Evolutionary conservation across 805 yeast genomes (phyloP).

Genomic region (Clavispora carvajalis): DNA sequence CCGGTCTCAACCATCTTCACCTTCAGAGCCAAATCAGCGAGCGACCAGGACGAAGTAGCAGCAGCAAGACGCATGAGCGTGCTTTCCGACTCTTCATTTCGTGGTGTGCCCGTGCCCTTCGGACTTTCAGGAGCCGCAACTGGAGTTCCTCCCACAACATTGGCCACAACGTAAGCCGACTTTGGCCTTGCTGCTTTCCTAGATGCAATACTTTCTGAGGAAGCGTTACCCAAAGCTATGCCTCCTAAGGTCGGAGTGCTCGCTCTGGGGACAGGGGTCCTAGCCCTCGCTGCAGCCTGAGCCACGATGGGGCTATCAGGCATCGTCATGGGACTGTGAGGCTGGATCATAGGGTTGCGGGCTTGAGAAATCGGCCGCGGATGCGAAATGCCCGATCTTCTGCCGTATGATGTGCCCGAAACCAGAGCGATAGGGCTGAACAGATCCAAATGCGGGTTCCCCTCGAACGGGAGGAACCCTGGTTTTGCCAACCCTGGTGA

Average conservation of each 20-base stretch:
- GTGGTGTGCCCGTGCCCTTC: background rate
- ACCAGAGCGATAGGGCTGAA: background rate
- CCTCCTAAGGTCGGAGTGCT: background rate
- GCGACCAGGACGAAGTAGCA: conserved; percentile 2
- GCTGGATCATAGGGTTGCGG: background rate
- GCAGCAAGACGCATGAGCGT: conserved; percentile 7
- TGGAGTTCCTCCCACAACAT: background rate
- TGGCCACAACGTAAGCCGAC: background rate
- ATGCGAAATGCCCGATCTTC: background rate
- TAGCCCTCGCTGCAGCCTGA: background rate
- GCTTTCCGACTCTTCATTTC: conserved; percentile 5
- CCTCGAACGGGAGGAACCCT: background rate
- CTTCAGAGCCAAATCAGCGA: conserved; percentile 11
- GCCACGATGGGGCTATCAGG: background rate
- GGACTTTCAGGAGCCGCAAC: background rate
- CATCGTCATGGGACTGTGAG: background rate
- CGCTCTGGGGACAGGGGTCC: background rate
- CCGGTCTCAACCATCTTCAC: conserved; percentile 7
- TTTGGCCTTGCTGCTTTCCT: background rate
- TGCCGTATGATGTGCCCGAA: background rate
- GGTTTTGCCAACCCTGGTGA: background rate
- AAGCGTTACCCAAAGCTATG: no score
- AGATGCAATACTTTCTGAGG: background rate
- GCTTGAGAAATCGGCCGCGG: background rate
- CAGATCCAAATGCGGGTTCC: background rate